Evolutionary conservation across 441 rosid species (phyloP).

Genomic region (Arabidopsis lyrata): DNA sequence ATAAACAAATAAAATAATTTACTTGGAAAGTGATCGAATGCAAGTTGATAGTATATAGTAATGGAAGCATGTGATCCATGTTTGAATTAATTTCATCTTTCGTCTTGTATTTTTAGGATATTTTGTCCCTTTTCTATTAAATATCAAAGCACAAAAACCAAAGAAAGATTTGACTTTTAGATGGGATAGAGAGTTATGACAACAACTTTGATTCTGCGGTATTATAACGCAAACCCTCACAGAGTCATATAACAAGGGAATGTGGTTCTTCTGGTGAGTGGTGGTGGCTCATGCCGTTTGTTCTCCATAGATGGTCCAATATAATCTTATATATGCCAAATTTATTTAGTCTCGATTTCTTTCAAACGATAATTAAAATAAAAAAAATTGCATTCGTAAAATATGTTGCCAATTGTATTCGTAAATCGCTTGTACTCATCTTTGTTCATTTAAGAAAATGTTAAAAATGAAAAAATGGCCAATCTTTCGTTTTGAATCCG

Average conservation of each 20-base stretch:
- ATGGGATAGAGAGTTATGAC: conserved; percentile 4
- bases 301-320: conserved; percentile 29
- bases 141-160: not conserved
- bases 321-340: conserved; percentile 6
- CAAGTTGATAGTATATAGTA: not conserved
- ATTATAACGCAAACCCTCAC: conserved; percentile 15
- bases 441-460: too few relatives aligned
- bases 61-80: not conserved
- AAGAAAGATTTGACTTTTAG: conserved; percentile 3
- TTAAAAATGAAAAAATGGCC: too few relatives aligned
- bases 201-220: conserved; percentile 22
- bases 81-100: not conserved
- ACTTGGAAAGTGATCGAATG: not conserved
- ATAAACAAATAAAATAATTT: not conserved
- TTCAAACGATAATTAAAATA: not conserved
- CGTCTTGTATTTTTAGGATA: too few relatives aligned
- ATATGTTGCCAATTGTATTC: too few relatives aligned
- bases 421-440: too few relatives aligned
- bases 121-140: not conserved
- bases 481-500: not conserved
- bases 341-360: not conserved
- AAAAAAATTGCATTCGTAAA: too few relatives aligned
- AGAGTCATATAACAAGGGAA: conserved; percentile 19
- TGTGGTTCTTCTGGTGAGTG: conserved; percentile 24
- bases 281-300: conserved; percentile 15